Percentiles rank a stretch among this genome's conserved stretches.
phyloP scores from a whole-genome alignment of 257 asterid species.

The Scutellaria galericulata region DNA sequence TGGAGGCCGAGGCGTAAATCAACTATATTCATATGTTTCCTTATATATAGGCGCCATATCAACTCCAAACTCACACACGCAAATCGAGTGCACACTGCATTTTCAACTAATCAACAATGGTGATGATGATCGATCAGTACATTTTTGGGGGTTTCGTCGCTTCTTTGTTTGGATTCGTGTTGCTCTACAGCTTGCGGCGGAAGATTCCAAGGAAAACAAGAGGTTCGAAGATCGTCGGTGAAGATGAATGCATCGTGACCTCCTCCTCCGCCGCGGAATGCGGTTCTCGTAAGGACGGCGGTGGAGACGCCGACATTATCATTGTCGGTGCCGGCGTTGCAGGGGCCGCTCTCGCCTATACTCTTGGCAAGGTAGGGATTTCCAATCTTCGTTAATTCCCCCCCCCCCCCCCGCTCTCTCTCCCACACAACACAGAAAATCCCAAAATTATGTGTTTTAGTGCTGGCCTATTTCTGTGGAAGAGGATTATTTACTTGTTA shows the following conservation, averaged over 20 bases:
- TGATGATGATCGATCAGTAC: conserved; percentile 56
- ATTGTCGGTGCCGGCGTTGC: conserved; percentile 84
- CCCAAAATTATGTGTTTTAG: neutral
- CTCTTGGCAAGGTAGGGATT: conserved; percentile 67
- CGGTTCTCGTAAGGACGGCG: conserved; percentile 27
- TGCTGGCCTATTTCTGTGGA: neutral
- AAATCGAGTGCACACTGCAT: conserved; percentile 20
- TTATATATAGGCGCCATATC: conserved; percentile 35
- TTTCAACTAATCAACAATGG: conserved; percentile 33
- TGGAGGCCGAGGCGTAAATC: conserved; percentile 9
- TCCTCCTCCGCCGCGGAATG: conserved; percentile 31
- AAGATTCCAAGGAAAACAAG: conserved; percentile 37
- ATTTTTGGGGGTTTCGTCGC: conserved; percentile 57
- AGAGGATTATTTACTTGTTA: too few species aligned
- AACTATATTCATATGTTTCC: neutral
- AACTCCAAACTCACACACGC: conserved; percentile 28
- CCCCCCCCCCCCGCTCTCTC: neutral
- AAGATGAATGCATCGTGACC: conserved; percentile 27
- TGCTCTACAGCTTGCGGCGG: conserved; percentile 51
- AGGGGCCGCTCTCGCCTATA: conserved; percentile 73
- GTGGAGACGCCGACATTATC: conserved; percentile 54
- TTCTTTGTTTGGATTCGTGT: conserved; percentile 49
- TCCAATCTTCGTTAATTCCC: neutral
- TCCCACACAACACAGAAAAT: neutral
- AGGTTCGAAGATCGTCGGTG: conserved; percentile 36